Conservation (phyloP, 768 basidiomycete species). For the Pleurotus giganteus region DNA sequence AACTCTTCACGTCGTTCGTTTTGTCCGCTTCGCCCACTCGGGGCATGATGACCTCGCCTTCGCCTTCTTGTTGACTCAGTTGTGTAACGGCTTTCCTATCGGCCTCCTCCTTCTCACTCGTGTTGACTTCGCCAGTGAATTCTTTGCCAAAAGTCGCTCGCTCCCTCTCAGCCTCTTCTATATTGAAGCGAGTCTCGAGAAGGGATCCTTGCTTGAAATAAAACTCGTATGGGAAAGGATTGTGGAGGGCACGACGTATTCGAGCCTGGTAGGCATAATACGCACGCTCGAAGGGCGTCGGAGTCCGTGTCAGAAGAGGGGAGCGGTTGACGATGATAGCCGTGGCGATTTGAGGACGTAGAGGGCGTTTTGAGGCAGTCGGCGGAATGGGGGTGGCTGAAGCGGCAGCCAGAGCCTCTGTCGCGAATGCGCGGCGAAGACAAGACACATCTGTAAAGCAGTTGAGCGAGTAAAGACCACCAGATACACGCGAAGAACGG, state of each 20-base stretch:
- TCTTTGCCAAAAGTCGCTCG: conserved; percentile 67
- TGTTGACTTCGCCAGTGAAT: conserved; percentile 48
- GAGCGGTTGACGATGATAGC: conserved; percentile 78
- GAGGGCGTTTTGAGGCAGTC: conserved; percentile 25
- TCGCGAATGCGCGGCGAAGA: conserved; percentile 41
- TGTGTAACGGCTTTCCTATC: conserved; percentile 52
- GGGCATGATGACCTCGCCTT: conserved; percentile 60
- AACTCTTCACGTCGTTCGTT: conserved; percentile 59
- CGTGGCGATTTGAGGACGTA: conserved; percentile 45
- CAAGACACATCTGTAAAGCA: conserved; percentile 10
- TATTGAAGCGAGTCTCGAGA: conserved; percentile 75
- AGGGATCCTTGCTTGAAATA: conserved; percentile 93
- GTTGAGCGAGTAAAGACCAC: conserved; percentile 1
- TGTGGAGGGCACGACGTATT: conserved; percentile 80
- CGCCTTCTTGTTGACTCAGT: conserved; percentile 55
- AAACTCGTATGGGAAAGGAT: conserved; percentile 86
- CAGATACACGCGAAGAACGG: not conserved
- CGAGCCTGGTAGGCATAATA: conserved; percentile 84
- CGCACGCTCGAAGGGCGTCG: conserved; percentile 71
- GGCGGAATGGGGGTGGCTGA: conserved; percentile 10
- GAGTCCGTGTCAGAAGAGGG: conserved; percentile 71
- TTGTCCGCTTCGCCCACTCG: conserved; percentile 61
- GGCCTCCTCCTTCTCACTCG: conserved; percentile 42
- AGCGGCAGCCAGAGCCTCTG: conserved; percentile 31
- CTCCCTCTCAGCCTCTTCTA: conserved; percentile 75